Conservation (phyloP, 1,284 basidiomycete species). For the Megacollybia platyphylla region DNA sequence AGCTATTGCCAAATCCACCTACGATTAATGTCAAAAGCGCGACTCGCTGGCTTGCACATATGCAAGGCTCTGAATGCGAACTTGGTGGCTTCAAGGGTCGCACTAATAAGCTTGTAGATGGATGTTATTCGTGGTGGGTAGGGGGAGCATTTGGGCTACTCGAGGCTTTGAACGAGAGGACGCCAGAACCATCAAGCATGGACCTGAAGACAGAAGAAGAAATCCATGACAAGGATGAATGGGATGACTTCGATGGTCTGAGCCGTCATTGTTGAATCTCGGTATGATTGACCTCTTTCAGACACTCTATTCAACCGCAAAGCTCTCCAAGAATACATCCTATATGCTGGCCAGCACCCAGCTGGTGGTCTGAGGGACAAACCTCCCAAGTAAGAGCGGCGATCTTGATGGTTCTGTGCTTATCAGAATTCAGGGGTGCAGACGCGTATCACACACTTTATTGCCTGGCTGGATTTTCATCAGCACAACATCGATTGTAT, state of each 20-base stretch:
- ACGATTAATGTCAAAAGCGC: conserved; percentile 50
- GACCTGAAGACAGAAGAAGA: conserved; percentile 5
- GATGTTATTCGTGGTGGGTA: conserved; percentile 99
- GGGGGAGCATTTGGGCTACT: conserved; percentile 82
- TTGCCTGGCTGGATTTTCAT: conserved; percentile 79
- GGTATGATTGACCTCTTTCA: conserved; percentile 1
- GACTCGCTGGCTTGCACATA: conserved; percentile 73
- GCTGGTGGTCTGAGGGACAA: conserved; percentile 89
- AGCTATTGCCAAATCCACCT: conserved; percentile 13
- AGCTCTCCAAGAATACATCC: conserved; percentile 81
- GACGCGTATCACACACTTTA: conserved; percentile 91
- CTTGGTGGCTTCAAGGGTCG: conserved; percentile 89
- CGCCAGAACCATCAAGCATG: neutral
- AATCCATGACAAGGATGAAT: conserved; percentile 24
- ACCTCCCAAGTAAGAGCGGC: conserved; percentile 66
- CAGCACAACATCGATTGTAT: conserved; percentile 69
- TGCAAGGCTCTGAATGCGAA: conserved; percentile 80
- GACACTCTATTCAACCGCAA: conserved; percentile 31
- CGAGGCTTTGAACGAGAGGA: conserved; percentile 41
- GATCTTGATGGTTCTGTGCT: conserved; percentile 2
- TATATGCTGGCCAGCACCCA: conserved; percentile 77
- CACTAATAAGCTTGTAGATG: conserved; percentile 97
- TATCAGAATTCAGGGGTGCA: conserved; percentile 32
- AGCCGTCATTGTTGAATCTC: neutral
- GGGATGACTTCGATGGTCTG: conserved; percentile 59